Evolutionary conservation across 179 eudicot species (phyloP).

Genomic region (Silene noctiflora): DNA sequence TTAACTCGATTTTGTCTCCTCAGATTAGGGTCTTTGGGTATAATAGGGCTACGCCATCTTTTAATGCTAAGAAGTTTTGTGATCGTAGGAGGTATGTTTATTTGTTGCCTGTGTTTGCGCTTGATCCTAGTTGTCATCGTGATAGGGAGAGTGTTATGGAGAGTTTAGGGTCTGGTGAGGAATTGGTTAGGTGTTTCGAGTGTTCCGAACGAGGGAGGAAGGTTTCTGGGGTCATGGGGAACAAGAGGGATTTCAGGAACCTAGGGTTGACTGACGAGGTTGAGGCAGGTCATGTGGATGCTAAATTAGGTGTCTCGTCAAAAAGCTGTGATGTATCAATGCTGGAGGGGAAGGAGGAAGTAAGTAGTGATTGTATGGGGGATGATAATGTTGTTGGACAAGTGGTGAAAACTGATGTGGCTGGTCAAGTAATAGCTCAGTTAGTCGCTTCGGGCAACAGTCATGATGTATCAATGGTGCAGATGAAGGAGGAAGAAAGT

Average conservation of each 20-base stretch:
- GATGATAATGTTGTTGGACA: no score
- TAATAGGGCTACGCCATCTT: constrained; percentile 41
- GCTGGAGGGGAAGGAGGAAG: no score
- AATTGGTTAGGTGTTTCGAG: constrained; percentile 67
- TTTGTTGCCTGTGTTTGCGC: constrained; percentile 80
- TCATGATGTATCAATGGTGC: no score
- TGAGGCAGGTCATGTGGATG: no score
- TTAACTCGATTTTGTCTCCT: constrained; percentile 42
- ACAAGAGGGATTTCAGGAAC: background rate
- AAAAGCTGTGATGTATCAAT: no score
- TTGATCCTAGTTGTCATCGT: constrained; percentile 61
- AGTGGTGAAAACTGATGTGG: no score
- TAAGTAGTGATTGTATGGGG: no score
- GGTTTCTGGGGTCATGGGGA: constrained; percentile 63
- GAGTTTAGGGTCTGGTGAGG: constrained; percentile 69
- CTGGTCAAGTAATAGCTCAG: no score
- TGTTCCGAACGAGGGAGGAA: constrained; percentile 90
- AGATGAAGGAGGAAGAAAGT: no score
- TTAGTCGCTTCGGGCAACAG: no score
- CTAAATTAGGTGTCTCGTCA: no score
- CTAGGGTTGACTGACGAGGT: no score
- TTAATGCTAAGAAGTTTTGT: constrained; percentile 76
- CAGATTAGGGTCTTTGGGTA: constrained; percentile 78
- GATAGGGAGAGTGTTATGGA: constrained; percentile 87
- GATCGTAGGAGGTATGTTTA: constrained; percentile 84